Percentiles rank a stretch among this genome's conserved stretches.
Evolutionary conservation across 1,284 basidiomycete genomes (phyloP).

Genomic region (Trametes polyzona): DNA sequence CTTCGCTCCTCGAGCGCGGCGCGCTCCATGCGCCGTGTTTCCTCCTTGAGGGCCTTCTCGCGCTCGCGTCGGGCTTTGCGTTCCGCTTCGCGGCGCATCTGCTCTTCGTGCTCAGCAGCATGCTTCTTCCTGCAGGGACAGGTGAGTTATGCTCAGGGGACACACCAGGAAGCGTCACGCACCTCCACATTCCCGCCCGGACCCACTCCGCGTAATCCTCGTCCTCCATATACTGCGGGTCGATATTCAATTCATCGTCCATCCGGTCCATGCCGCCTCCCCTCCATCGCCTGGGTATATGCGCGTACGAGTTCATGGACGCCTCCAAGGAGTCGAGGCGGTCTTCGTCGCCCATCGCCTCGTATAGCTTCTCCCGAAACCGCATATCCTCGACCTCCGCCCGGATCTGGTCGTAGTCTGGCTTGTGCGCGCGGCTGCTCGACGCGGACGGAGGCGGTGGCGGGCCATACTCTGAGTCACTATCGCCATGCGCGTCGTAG

Average conservation of each 20-base stretch:
- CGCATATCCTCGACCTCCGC: slow-evolving; percentile 62
- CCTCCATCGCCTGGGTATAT: slow-evolving; percentile 65
- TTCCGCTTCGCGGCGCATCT: slow-evolving; percentile 55
- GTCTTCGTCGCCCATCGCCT: slow-evolving; percentile 71
- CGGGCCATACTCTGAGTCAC: slow-evolving; percentile 33
- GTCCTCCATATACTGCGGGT: slow-evolving; percentile 75
- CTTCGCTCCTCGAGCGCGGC: slow-evolving; percentile 54
- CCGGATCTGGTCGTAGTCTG: slow-evolving; percentile 52
- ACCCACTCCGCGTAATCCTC: slow-evolving; percentile 85
- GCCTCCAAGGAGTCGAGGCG: slow-evolving; percentile 65
- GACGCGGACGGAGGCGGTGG: slow-evolving; percentile 30
- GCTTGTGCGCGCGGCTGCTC: slow-evolving; percentile 35
- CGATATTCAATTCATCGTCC: slow-evolving; percentile 56
- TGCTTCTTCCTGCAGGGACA: slow-evolving; percentile 58
- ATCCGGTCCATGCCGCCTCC: slow-evolving; percentile 38
- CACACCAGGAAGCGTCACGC: slow-evolving; percentile 25
- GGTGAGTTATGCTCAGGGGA: background rate
- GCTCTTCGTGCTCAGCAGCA: slow-evolving; percentile 66
- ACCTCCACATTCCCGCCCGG: slow-evolving; percentile 79
- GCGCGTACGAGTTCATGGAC: slow-evolving; percentile 65
- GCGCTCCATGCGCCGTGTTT: slow-evolving; percentile 55
- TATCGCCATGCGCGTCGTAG: slow-evolving; percentile 14
- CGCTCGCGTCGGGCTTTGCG: slow-evolving; percentile 53
- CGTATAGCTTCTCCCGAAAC: slow-evolving; percentile 73
- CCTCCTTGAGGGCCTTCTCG: slow-evolving; percentile 56